Percentiles rank a stretch among this genome's conserved stretches.
Evolutionary conservation across 352 stramenopile genomes (phyloP).

Genomic region (Pythium dissotocum): DNA sequence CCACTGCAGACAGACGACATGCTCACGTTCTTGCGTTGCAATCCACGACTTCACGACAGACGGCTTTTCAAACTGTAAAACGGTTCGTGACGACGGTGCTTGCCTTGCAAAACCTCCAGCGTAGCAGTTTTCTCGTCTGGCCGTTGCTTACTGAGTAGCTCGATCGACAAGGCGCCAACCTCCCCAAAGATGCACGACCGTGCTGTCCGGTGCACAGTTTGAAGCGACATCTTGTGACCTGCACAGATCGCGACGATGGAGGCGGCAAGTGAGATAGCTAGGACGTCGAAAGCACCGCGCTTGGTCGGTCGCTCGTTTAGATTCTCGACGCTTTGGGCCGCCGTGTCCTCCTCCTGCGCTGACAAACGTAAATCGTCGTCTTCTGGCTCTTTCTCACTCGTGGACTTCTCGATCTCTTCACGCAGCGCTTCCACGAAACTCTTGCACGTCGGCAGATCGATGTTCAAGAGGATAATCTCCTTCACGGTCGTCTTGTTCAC

Average conservation of each 20-base stretch:
- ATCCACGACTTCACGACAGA: too few relatives aligned
- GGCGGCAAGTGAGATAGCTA: background rate
- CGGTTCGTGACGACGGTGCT: background rate
- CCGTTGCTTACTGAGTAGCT: background rate
- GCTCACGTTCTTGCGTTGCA: too few relatives aligned
- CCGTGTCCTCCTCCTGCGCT: background rate
- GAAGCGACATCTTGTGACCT: background rate
- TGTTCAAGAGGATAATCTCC: constrained; percentile 45
- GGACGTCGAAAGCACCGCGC: background rate
- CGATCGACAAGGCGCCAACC: background rate
- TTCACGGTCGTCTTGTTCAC: constrained; percentile 8
- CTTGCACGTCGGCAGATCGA: constrained; percentile 38
- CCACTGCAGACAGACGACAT: too few relatives aligned
- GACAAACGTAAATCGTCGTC: background rate
- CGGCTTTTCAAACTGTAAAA: too few relatives aligned
- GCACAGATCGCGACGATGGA: background rate
- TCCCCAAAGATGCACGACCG: background rate
- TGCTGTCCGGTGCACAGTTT: background rate
- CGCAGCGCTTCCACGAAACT: constrained; percentile 31
- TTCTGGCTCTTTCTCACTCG: background rate
- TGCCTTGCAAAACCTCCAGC: background rate
- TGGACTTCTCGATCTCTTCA: background rate
- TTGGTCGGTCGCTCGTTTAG: background rate
- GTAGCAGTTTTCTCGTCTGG: background rate
- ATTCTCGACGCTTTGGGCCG: too few relatives aligned